Conservation (phyloP, 306 rosid species). For the Hippophae tibetana region DNA sequence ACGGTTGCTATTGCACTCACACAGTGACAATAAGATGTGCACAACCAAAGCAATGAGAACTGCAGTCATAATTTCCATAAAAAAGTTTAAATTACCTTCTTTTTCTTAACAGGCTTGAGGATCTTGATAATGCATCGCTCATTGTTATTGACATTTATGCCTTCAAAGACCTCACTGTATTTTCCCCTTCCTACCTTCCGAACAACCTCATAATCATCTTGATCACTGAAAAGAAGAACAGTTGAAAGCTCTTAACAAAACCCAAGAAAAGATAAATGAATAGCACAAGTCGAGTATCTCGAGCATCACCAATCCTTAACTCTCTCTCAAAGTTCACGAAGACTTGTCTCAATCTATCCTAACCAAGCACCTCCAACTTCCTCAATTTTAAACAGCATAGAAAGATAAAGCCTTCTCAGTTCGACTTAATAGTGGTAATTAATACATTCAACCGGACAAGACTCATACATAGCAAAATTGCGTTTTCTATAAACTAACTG, state of each 20-base stretch:
- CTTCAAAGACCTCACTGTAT: conserved; percentile 96
- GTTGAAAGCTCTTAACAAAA: neutral
- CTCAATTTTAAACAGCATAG: neutral
- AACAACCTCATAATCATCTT: conserved; percentile 96
- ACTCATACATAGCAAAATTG: neutral
- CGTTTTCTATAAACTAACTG: no score
- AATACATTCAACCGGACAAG: neutral
- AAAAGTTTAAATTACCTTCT: conserved; percentile 44
- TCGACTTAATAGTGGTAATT: no score
- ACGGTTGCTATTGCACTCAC: no score
- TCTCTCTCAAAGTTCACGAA: neutral
- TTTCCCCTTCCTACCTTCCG: conserved; percentile 97
- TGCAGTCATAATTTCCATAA: neutral
- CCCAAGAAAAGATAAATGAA: conserved; percentile 3
- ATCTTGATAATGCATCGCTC: conserved; percentile 92
- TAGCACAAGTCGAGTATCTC: neutral
- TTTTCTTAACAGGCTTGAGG: conserved; percentile 98
- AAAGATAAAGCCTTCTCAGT: neutral
- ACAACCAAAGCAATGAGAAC: neutral
- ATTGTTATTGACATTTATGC: conserved; percentile 70
- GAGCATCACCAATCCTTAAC: neutral
- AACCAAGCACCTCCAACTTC: conserved; percentile 2
- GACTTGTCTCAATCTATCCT: neutral
- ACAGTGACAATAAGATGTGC: neutral
- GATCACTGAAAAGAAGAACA: conserved; percentile 43